Evolutionary conservation across 2,329 filamentous ascomycete genomes (phyloP).

Genomic region (Lojkania enalia): DNA sequence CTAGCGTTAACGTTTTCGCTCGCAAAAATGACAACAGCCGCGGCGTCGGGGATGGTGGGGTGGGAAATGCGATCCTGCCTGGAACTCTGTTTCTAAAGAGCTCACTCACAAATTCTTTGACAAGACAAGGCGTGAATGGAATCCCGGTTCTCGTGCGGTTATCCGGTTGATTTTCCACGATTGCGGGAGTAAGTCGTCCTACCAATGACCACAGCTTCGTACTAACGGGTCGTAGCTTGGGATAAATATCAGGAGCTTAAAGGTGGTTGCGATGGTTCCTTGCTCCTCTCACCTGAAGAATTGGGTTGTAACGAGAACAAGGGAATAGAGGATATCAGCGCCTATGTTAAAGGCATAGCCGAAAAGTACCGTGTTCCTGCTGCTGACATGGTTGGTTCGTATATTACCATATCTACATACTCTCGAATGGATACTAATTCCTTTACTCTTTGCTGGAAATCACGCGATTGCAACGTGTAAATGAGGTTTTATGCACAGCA

Average conservation of each 20-base stretch:
- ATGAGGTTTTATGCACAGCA: no score
- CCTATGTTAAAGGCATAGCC: slow-evolving; percentile 42
- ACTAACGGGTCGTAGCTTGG: slow-evolving; percentile 6
- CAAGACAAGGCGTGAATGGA: slow-evolving; percentile 31
- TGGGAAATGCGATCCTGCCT: slow-evolving; percentile 32
- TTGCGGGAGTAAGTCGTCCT: slow-evolving; percentile 20
- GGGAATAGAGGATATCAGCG: slow-evolving; percentile 49
- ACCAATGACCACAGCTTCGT: background rate
- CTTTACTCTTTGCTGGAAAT: slow-evolving; percentile 26
- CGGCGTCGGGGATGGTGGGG: slow-evolving; percentile 2
- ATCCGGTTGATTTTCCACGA: slow-evolving; percentile 44
- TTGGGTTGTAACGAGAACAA: slow-evolving; percentile 39
- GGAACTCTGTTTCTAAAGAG: slow-evolving; percentile 32
- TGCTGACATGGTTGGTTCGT: slow-evolving; percentile 54
- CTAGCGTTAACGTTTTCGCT: slow-evolving; percentile 16
- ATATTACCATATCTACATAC: slow-evolving; percentile 1
- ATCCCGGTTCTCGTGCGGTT: slow-evolving; percentile 34
- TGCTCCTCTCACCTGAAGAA: slow-evolving; percentile 37
- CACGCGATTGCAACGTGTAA: slow-evolving; percentile 54
- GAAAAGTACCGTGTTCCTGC: slow-evolving; percentile 48
- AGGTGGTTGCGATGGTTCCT: slow-evolving; percentile 44
- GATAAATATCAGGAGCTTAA: slow-evolving; percentile 1
- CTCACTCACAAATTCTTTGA: slow-evolving; percentile 29
- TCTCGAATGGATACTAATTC: slow-evolving; percentile 24
- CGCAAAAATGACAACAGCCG: slow-evolving; percentile 15